Conservation (phyloP, 2,329 filamentous ascomycete genomes). For the Lachnellula cervina region DNA sequence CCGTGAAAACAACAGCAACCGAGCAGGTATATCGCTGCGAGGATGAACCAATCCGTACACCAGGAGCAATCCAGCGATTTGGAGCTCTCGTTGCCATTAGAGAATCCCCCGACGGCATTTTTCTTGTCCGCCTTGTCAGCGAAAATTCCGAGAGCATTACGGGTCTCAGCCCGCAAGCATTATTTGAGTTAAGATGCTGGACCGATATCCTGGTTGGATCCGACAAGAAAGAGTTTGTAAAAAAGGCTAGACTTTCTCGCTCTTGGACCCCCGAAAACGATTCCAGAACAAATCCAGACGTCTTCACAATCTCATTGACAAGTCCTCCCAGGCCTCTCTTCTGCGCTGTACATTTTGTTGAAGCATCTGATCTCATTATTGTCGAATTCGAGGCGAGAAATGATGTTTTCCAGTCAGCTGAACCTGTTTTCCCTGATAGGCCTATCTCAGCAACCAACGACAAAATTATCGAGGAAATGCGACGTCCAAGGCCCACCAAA, state of each 20-base stretch:
- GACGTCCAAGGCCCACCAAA: slow-evolving; percentile 7
- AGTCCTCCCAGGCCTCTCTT: slow-evolving; percentile 13
- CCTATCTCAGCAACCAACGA: slow-evolving; percentile 12
- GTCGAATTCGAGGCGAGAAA: slow-evolving; percentile 21
- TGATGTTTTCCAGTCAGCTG: slow-evolving; percentile 14
- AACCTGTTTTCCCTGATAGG: slow-evolving; percentile 9
- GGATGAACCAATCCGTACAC: slow-evolving; percentile 23
- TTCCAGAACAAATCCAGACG: slow-evolving; percentile 15
- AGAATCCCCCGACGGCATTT: slow-evolving; percentile 10
- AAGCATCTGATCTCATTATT: slow-evolving; percentile 15
- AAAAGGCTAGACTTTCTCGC: slow-evolving; percentile 8
- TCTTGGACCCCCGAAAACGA: neutral
- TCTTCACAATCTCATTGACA: slow-evolving; percentile 19
- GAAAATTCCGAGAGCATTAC: slow-evolving; percentile 19
- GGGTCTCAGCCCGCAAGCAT: slow-evolving; percentile 13
- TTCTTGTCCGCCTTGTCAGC: slow-evolving; percentile 19
- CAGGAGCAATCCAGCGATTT: slow-evolving; percentile 20
- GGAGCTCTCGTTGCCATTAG: slow-evolving; percentile 21
- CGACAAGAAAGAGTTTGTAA: slow-evolving; percentile 18
- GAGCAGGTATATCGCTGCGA: slow-evolving; percentile 18
- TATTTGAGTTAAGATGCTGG: slow-evolving; percentile 21
- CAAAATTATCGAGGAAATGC: slow-evolving; percentile 10
- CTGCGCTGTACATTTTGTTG: slow-evolving; percentile 19
- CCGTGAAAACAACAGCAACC: neutral
- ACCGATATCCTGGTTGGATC: slow-evolving; percentile 16